Percentiles rank a stretch among this genome's conserved stretches.
Evolutionary conservation across 768 basidiomycete genomes (phyloP).

Genomic region (Filobasidium floriforme): DNA sequence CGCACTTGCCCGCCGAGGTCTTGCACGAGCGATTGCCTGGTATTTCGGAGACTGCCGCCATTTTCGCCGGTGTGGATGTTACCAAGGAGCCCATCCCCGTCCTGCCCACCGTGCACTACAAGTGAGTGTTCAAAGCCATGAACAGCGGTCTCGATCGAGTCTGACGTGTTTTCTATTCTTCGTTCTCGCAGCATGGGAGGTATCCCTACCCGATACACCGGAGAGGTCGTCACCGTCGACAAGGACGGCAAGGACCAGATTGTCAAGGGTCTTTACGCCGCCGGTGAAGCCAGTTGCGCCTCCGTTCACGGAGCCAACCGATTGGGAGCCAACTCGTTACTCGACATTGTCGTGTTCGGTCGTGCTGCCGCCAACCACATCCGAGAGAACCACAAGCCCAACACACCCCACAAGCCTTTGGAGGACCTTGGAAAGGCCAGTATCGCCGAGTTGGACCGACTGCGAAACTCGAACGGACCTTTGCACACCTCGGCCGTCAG

Average conservation of each 20-base stretch:
- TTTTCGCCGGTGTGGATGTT: conserved; percentile 97
- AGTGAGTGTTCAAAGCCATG: conserved; percentile 54
- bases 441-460: conserved; percentile 77
- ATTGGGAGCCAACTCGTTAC: conserved; percentile 95
- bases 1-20: conserved; percentile 90
- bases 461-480: conserved; percentile 67
- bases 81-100: conserved; percentile 99
- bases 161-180: background rate
- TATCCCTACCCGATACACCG: conserved; percentile 97
- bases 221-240: conserved; percentile 85
- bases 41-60: conserved; percentile 98
- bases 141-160: background rate
- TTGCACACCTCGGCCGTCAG: conserved; percentile 83
- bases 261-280: conserved; percentile 94
- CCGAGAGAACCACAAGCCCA: conserved; percentile 77
- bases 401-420: conserved; percentile 81
- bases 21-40: conserved; percentile 94
- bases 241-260: conserved; percentile 82
- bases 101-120: conserved; percentile 95
- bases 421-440: conserved; percentile 73
- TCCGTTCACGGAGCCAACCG: conserved; percentile 99
- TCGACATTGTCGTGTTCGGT: conserved; percentile 98
- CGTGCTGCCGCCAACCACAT: conserved; percentile 99
- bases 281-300: conserved; percentile 96
- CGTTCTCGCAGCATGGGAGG: conserved; percentile 66